These are phyloP conservation scores for Penicillium psychrofluorescens DNA, from an alignment of 495 filamentous ascomycete species.

Conservation along the genomic window DNA sequence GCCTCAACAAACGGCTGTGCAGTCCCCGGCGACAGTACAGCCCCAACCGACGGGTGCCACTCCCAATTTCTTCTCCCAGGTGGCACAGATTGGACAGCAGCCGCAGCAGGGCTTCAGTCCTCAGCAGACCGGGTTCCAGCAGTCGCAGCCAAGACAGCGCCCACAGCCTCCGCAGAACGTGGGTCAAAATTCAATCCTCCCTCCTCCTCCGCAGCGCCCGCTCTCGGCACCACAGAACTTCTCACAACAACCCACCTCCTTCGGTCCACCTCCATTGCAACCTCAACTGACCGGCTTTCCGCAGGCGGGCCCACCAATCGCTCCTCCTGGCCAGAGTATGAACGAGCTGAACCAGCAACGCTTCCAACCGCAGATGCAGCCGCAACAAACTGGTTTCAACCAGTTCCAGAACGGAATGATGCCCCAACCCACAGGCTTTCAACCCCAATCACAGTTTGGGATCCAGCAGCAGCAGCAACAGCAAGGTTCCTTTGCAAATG, in stretches of 20 bases:
- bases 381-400: slow-evolving; percentile 48
- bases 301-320: slow-evolving; percentile 43
- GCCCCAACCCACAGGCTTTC: slow-evolving; percentile 48
- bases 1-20: slow-evolving; percentile 41
- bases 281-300: slow-evolving; percentile 77
- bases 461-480: slow-evolving; percentile 47
- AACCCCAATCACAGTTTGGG: slow-evolving; percentile 41
- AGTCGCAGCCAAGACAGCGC: slow-evolving; percentile 55
- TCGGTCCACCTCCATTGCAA: slow-evolving; percentile 68
- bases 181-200: slow-evolving; percentile 59
- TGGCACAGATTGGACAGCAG: slow-evolving; percentile 35
- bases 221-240: slow-evolving; percentile 84
- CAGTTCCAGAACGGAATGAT: slow-evolving; percentile 41
- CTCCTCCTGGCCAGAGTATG: slow-evolving; percentile 68
- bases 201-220: slow-evolving; percentile 77
- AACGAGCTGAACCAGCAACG: slow-evolving; percentile 63
- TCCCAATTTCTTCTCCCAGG: slow-evolving; percentile 43
- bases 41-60: slow-evolving; percentile 45
- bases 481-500: slow-evolving; percentile 15
- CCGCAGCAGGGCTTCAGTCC: slow-evolving; percentile 21
- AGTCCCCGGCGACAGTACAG: slow-evolving; percentile 44
- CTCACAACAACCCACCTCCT: slow-evolving; percentile 60
- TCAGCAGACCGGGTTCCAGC: slow-evolving; percentile 42
- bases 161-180: slow-evolving; percentile 62
- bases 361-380: slow-evolving; percentile 44